Percentiles rank a stretch among this genome's conserved stretches.
Evolutionary conservation across 495 filamentous ascomycete species (phyloP).

Genomic region (Neurospora sublineolata): DNA sequence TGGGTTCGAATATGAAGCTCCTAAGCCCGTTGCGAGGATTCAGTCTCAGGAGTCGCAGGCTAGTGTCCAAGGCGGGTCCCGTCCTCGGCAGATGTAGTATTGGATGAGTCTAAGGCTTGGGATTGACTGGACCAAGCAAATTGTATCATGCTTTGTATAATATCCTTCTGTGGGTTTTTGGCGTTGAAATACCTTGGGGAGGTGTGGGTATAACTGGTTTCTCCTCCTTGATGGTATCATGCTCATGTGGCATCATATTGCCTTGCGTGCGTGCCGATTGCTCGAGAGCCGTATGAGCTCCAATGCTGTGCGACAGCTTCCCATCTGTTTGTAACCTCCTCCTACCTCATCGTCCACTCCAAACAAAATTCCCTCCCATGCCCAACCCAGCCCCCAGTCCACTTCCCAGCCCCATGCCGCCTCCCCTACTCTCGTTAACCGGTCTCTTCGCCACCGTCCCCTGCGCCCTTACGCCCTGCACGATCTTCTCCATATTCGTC

Average conservation of each 20-base stretch:
- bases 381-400: slow-evolving; percentile 33
- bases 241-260: not conserved
- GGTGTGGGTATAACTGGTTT: not conserved
- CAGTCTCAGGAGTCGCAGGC: not conserved
- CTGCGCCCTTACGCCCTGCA: slow-evolving; percentile 69
- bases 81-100: not conserved
- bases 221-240: not conserved
- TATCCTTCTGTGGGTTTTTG: not conserved
- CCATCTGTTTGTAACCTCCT: not conserved
- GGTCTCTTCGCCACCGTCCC: slow-evolving; percentile 66
- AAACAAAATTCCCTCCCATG: slow-evolving; percentile 48
- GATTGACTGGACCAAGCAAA: not conserved
- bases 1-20: slow-evolving; percentile 5
- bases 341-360: slow-evolving; percentile 38
- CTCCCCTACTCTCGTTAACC: slow-evolving; percentile 38
- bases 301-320: not conserved
- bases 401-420: slow-evolving; percentile 7
- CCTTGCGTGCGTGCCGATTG: not conserved
- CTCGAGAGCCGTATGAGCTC: not conserved
- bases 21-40: not conserved
- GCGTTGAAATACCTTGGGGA: not conserved
- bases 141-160: not conserved
- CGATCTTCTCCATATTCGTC: slow-evolving; percentile 77
- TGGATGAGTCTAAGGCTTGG: not conserved
- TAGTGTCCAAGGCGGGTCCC: not conserved